Percentiles rank a stretch among this genome's conserved stretches.
Evolutionary conservation across 768 basidiomycete genomes (phyloP).

Genomic region (Russula abietina): DNA sequence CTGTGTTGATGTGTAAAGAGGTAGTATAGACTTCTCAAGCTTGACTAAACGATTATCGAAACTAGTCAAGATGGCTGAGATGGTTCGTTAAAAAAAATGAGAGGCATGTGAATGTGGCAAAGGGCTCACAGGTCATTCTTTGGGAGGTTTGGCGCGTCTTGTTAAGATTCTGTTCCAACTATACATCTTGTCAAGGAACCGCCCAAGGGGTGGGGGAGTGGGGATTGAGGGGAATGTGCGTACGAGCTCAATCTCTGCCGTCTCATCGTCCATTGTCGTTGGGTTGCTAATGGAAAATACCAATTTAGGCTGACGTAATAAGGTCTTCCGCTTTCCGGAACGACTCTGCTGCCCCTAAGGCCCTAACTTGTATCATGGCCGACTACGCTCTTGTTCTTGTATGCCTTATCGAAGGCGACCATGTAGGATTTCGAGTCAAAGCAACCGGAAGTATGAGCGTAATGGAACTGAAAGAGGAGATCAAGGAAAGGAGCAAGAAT

Average conservation of each 20-base stretch:
- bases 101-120: constrained; percentile 1
- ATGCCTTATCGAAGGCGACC: too few relatives aligned
- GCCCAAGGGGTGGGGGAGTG: not conserved
- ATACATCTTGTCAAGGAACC: constrained; percentile 2
- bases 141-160: constrained; percentile 82
- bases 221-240: not conserved
- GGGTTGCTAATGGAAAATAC: not conserved
- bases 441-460: too few relatives aligned
- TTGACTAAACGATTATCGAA: constrained; percentile 78
- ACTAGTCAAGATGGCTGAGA: constrained; percentile 70
- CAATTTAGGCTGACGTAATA: not conserved
- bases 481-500: too few relatives aligned
- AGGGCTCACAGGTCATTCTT: constrained; percentile 70
- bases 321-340: too few relatives aligned
- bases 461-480: too few relatives aligned
- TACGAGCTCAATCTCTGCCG: constrained; percentile 57
- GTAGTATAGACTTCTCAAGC: constrained; percentile 79
- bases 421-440: too few relatives aligned
- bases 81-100: constrained; percentile 27
- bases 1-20: constrained; percentile 75
- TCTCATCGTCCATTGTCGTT: constrained; percentile 50
- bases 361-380: too few relatives aligned
- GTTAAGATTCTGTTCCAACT: constrained; percentile 85
- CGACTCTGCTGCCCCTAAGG: too few relatives aligned
- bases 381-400: too few relatives aligned